Evolutionary conservation across 768 basidiomycete species (phyloP).

Genomic region (Hygrophoropsis aurantiaca): DNA sequence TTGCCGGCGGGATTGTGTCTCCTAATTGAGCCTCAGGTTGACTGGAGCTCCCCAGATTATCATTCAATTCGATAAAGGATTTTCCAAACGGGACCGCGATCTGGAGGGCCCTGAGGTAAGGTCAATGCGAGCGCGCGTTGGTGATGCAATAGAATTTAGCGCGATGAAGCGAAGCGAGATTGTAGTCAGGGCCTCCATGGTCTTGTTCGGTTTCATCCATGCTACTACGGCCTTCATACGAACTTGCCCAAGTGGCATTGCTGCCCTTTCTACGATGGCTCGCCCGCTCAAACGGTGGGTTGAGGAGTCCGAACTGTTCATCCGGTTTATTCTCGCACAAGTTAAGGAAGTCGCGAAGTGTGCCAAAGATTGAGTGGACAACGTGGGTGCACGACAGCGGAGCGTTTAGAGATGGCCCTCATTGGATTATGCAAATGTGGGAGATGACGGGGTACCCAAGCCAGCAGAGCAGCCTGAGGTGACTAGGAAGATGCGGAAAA

Average conservation of each 20-base stretch:
- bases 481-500: too few species aligned
- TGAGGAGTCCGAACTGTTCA: constrained; percentile 45
- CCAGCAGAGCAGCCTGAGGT: too few species aligned
- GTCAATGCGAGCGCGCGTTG: constrained; percentile 39
- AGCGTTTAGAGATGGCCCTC: constrained; percentile 37
- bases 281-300: constrained; percentile 50
- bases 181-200: constrained; percentile 26
- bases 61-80: neutral
- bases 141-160: constrained; percentile 36
- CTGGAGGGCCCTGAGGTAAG: constrained; percentile 30
- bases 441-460: too few species aligned
- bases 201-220: constrained; percentile 53
- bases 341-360: constrained; percentile 57
- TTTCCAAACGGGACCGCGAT: constrained; percentile 17
- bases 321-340: constrained; percentile 73
- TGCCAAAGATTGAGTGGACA: constrained; percentile 63
- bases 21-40: constrained; percentile 11
- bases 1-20: constrained; percentile 20
- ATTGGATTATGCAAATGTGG: constrained; percentile 37
- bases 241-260: constrained; percentile 52
- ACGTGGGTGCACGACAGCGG: constrained; percentile 82
- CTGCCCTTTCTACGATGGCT: constrained; percentile 57
- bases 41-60: neutral
- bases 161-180: constrained; percentile 32
- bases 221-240: constrained; percentile 33